These are phyloP conservation scores for Zygotorulaspora chibaensis DNA, from an alignment of 805 yeast genomes.

Conservation along the genomic window DNA sequence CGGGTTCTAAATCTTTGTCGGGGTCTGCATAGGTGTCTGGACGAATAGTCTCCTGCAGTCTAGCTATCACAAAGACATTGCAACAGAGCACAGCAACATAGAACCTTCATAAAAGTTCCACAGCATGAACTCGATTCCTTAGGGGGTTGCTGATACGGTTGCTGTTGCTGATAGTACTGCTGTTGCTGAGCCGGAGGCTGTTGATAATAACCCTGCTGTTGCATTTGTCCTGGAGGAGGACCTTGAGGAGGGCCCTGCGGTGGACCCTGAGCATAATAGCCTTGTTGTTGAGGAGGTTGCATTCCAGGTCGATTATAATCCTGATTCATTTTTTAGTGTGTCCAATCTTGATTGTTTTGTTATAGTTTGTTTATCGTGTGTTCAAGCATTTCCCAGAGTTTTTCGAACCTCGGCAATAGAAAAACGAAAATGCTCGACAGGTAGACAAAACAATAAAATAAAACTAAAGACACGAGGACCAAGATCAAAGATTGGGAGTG, in stretches of 20 bases:
- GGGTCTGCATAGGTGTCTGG: no score
- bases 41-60: neutral
- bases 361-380: neutral
- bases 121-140: conserved; percentile 26
- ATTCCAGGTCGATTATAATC: conserved; percentile 18
- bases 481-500: neutral
- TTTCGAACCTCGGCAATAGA: no score
- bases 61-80: conserved; percentile 28
- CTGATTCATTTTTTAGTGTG: conserved; percentile 7
- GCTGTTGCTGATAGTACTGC: conserved; percentile 27
- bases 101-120: conserved; percentile 27
- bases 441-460: conserved; percentile 6
- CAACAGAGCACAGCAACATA: conserved; percentile 34
- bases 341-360: neutral
- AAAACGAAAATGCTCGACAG: neutral
- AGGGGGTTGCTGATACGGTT: conserved; percentile 24
- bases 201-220: conserved; percentile 26
- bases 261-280: conserved; percentile 23
- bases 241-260: conserved; percentile 14
- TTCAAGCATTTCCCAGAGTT: no score
- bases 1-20: no score
- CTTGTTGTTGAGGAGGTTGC: conserved; percentile 23
- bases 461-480: neutral
- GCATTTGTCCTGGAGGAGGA: conserved; percentile 17
- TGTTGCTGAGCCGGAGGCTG: conserved; percentile 27